Evolutionary conservation across 371 early-diverging fungal genomes (phyloP).

Genomic region (Funneliformis caledonium): DNA sequence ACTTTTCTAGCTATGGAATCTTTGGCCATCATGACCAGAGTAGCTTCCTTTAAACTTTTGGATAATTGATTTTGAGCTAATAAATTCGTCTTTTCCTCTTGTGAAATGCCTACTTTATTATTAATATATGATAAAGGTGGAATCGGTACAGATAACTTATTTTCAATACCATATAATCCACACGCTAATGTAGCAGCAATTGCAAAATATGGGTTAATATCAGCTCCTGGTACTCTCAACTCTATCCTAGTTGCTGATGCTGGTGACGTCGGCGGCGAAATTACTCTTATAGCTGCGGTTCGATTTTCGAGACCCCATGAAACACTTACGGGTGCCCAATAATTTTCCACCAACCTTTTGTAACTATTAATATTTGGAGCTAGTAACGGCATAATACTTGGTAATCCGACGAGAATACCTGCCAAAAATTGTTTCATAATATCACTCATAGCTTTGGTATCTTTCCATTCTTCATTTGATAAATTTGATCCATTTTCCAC

Average conservation of each 20-base stretch:
- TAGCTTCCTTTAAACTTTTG: constrained; percentile 70
- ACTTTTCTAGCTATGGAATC: constrained; percentile 76
- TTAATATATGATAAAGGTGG: constrained; percentile 45
- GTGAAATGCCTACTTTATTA: constrained; percentile 9
- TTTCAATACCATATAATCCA: constrained; percentile 77
- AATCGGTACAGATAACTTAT: constrained; percentile 59
- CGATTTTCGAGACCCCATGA: constrained; percentile 84
- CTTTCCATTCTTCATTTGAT: constrained; percentile 8
- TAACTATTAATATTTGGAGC: constrained; percentile 88
- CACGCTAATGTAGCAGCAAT: constrained; percentile 79
- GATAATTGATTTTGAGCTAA: constrained; percentile 51
- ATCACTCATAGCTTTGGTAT: constrained; percentile 53
- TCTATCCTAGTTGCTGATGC: constrained; percentile 72
- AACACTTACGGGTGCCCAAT: constrained; percentile 86
- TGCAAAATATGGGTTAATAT: constrained; percentile 81
- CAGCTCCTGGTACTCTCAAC: constrained; percentile 83
- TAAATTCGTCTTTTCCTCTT: background rate
- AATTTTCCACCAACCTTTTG: constrained; percentile 82
- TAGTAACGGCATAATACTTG: constrained; percentile 74
- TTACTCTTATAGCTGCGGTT: constrained; percentile 76
- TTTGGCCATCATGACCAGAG: constrained; percentile 62
- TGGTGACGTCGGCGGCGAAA: constrained; percentile 73
- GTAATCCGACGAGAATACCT: constrained; percentile 75
- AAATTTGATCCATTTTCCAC: constrained; percentile 24
- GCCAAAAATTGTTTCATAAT: constrained; percentile 72